Base-by-base conservation (phyloP, 306 rosid species). In the Lathyrus oleraceus region DNA sequence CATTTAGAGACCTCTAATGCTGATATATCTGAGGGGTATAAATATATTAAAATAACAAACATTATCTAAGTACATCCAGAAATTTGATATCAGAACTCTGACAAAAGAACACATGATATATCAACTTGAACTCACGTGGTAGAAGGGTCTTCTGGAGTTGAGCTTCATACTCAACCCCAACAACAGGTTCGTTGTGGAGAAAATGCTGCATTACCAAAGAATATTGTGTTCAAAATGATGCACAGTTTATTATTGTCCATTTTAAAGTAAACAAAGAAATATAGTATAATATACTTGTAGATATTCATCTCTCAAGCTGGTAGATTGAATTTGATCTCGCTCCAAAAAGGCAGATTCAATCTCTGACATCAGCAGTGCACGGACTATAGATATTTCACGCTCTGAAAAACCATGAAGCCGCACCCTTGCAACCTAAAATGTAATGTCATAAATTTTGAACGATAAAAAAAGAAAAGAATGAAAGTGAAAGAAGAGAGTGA, bases 331-430 rank as follows among this genome's bases (percentile, higher is more conserved):
- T 83, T 94, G 98, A 84, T 90, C 97, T 16, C 98, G 90, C 76
- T 94, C 98, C 89, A 93, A 87, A 84, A 87, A 93, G 69, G 97
- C 89, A 80, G 98, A 94, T 83, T 94, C 98, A 78, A 94, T 90
- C 81, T 93, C 98, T 65, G 97, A 87, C 92, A 90, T 85, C 73
- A 90, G 68, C 30, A 88, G 72, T 5, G 97, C 86, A 70, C 92
- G 89, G 43, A 90, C 98, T 42, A 90, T 77, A 59, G 90, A 85
- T 60, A 90, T 80, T 71, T 94, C 98, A 38, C 88, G 89, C 58
- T 94, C 98, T 62, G 97, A 94, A 83, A 94, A 94, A 21, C 98
- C 97, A 81, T 90, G 94, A 69, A 84, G 83, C 2, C 86, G 86
- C 54, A 88, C 98, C 82, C 92, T 88, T 66, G 91, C 98, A 84